A percentile compares a stretch with the other conserved stretches of the same genome.
phyloP scores from a whole-genome alignment of 768 basidiomycete genomes.

The Podaxis rugospora region DNA sequence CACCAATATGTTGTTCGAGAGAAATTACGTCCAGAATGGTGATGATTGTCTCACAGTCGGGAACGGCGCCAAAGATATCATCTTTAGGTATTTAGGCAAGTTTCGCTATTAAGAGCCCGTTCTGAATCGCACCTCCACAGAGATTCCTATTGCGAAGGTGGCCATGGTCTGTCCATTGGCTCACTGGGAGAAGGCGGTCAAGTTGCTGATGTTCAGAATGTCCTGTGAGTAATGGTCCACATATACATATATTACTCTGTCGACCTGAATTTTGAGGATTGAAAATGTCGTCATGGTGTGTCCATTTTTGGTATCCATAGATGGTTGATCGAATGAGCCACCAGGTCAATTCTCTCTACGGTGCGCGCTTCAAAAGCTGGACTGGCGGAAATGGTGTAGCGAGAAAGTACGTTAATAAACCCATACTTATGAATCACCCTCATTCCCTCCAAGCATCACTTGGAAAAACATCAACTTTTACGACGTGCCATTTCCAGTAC shows the following conservation, averaged over 20 bases:
- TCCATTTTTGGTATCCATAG: neutral
- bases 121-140: conserved; percentile 20
- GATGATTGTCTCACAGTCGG: conserved; percentile 62
- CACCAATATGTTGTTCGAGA: conserved; percentile 52
- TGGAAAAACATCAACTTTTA: conserved; percentile 53
- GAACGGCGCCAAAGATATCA: conserved; percentile 51
- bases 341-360: conserved; percentile 49
- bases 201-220: conserved; percentile 52
- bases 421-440: neutral
- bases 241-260: neutral
- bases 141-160: conserved; percentile 50
- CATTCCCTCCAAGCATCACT: conserved; percentile 36
- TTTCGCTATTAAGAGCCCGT: neutral
- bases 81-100: conserved; percentile 32
- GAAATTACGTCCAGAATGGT: conserved; percentile 54
- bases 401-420: conserved; percentile 37
- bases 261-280: conserved; percentile 24
- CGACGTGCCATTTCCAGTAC: conserved; percentile 52
- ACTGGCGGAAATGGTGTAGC: conserved; percentile 57
- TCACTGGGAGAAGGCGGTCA: conserved; percentile 41
- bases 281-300: conserved; percentile 42
- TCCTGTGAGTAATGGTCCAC: conserved; percentile 38
- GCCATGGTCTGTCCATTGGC: conserved; percentile 58
- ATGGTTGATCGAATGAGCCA: neutral
- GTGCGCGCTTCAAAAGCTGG: conserved; percentile 67